Percentiles rank a stretch among this genome's conserved stretches.
Evolutionary conservation across 2,329 filamentous ascomycete species (phyloP).

Genomic region (Xylariaceae sp.): DNA sequence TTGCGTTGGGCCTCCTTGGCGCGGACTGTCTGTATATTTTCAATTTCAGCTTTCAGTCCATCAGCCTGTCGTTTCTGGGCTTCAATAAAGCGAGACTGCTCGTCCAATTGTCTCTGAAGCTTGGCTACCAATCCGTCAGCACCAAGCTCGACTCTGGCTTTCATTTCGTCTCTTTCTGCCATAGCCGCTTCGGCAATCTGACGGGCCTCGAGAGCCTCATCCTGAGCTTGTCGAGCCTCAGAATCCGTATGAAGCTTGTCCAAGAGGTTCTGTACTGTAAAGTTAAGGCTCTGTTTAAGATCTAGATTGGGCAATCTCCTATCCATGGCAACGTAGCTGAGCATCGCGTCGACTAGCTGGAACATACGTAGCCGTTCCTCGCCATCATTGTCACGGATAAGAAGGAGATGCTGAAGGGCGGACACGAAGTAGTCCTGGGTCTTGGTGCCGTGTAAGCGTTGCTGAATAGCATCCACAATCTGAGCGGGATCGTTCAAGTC

Average conservation of each 20-base stretch:
- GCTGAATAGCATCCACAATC: slow-evolving; percentile 89
- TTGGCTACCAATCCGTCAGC: slow-evolving; percentile 92
- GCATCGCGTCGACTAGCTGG: slow-evolving; percentile 96
- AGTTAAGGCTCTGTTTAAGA: slow-evolving; percentile 94
- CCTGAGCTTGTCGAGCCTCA: slow-evolving; percentile 84
- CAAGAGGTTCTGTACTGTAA: slow-evolving; percentile 89
- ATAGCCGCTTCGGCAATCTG: slow-evolving; percentile 94
- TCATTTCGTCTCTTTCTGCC: slow-evolving; percentile 94
- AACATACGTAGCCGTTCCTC: slow-evolving; percentile 94
- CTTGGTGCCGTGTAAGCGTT: slow-evolving; percentile 73
- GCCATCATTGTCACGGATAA: slow-evolving; percentile 85
- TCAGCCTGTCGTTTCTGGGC: slow-evolving; percentile 83
- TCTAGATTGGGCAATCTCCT: slow-evolving; percentile 93
- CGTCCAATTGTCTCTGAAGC: slow-evolving; percentile 87
- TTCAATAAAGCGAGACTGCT: slow-evolving; percentile 85
- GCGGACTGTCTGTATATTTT: slow-evolving; percentile 76
- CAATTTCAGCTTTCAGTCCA: slow-evolving; percentile 80
- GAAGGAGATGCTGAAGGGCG: slow-evolving; percentile 86
- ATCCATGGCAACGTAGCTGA: slow-evolving; percentile 98
- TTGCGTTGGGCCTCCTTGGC: slow-evolving; percentile 90
- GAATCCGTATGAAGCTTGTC: slow-evolving; percentile 96
- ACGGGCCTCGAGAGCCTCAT: slow-evolving; percentile 83
- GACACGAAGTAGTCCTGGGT: slow-evolving; percentile 95
- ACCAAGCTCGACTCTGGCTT: slow-evolving; percentile 78
- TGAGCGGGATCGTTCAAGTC: slow-evolving; percentile 90